These are phyloP conservation scores for Prorocentrum cordatum DNA, from an alignment of 169 alveolate species.

Conservation along the genomic window DNA sequence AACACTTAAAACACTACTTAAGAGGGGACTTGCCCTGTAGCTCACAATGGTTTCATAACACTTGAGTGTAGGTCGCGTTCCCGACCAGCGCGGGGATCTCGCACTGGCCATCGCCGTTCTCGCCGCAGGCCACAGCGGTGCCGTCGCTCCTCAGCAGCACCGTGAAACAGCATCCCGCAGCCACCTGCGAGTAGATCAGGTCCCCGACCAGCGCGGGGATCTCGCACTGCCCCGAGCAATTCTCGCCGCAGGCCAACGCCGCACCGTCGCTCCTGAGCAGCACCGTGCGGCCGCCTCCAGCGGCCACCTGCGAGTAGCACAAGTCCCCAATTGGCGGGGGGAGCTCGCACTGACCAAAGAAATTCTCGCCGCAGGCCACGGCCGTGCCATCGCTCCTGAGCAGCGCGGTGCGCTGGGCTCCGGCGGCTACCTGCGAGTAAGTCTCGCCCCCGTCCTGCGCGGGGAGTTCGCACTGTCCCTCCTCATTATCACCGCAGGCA, in stretches of 20 bases:
- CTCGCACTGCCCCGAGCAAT: background rate
- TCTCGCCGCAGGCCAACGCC: background rate
- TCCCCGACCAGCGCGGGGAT: background rate
- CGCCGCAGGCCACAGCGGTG: background rate
- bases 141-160: conserved; percentile 10
- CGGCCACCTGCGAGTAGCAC: background rate
- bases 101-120: background rate
- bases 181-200: background rate
- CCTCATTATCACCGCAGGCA: background rate
- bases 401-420: background rate
- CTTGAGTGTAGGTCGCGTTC: too few relatives aligned
- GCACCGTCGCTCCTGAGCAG: background rate
- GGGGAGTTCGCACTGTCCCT: background rate
- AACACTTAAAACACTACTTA: too few relatives aligned
- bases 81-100: background rate
- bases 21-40: too few relatives aligned
- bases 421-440: background rate
- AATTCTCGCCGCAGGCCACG: background rate
- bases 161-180: background rate
- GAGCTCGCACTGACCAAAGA: background rate
- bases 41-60: too few relatives aligned
- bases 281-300: background rate
- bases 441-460: background rate
- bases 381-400: background rate
- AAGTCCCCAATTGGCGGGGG: background rate